Conservation (phyloP, 2,329 filamentous ascomycete species). For the Penicillium sp. region DNA sequence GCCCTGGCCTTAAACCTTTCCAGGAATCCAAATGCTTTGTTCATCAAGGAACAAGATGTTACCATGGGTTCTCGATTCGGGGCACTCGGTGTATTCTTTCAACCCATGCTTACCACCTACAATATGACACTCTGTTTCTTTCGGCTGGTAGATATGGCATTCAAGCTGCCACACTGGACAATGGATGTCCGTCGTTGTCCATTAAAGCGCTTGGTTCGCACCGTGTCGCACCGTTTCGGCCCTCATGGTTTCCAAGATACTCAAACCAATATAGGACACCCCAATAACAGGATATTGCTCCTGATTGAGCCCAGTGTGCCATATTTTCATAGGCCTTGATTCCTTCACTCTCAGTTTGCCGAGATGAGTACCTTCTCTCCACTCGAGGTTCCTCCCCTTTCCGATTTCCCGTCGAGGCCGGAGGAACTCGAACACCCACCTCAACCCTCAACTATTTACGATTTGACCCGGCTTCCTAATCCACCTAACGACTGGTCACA, state of each 20-base stretch:
- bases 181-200: background rate
- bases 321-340: background rate
- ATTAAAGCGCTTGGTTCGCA: slow-evolving; percentile 4
- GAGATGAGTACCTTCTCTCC: background rate
- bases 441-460: background rate
- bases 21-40: background rate
- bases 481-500: slow-evolving; percentile 11
- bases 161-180: background rate
- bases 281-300: background rate
- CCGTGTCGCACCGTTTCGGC: background rate
- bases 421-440: slow-evolving; percentile 2
- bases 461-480: slow-evolving; percentile 7
- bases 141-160: background rate
- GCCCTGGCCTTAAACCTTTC: background rate
- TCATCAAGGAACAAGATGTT: background rate
- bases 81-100: slow-evolving; percentile 1
- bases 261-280: background rate
- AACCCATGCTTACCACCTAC: slow-evolving; percentile 1
- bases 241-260: background rate
- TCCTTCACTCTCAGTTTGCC: background rate
- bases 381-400: background rate
- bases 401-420: background rate
- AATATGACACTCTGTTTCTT: slow-evolving; percentile 3
- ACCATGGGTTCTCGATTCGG: background rate
- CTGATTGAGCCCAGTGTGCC: background rate